Evolutionary conservation across 2,329 filamentous ascomycete genomes (phyloP).

Genomic region (Pseudovirgaria hyperparasitica): DNA sequence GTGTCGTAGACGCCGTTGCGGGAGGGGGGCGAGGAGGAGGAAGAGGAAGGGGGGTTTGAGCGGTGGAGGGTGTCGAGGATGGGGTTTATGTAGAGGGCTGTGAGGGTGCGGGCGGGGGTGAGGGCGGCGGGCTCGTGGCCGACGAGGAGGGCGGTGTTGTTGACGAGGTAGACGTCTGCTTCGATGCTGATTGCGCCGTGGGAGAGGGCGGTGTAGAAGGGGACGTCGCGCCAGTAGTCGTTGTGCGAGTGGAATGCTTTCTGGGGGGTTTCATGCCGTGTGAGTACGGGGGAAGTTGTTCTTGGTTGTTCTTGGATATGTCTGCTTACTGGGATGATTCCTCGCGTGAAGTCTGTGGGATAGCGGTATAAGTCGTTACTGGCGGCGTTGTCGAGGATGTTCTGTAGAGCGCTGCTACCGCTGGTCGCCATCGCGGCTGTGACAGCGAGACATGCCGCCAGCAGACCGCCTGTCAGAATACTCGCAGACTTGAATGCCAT

Average conservation of each 20-base stretch:
- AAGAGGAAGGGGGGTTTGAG: conserved; percentile 42
- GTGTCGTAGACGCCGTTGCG: conserved; percentile 46
- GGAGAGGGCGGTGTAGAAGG: conserved; percentile 40
- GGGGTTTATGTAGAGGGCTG: conserved; percentile 46
- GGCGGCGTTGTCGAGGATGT: conserved; percentile 43
- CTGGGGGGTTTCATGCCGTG: conserved; percentile 10
- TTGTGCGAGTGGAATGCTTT: conserved; percentile 46
- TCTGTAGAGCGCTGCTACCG: conserved; percentile 40
- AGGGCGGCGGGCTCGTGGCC: conserved; percentile 43
- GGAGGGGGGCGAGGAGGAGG: conserved; percentile 21
- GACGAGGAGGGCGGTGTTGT: conserved; percentile 29
- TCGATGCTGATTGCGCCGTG: conserved; percentile 46
- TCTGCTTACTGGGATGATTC: conserved; percentile 40
- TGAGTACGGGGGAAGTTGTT: not conserved
- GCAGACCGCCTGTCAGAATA: too few species aligned
- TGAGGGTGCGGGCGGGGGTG: conserved; percentile 39
- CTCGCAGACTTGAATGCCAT: too few species aligned
- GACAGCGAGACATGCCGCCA: too few species aligned
- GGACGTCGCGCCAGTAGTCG: conserved; percentile 42
- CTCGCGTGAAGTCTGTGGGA: conserved; percentile 48
- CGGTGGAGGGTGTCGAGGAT: conserved; percentile 42
- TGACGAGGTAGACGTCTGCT: conserved; percentile 48
- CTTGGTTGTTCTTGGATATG: not conserved
- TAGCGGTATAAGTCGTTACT: conserved; percentile 41
- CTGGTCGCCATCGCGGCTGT: too few species aligned